These are phyloP conservation scores for Xerophyta viscosa DNA, from an alignment of 106 monocot genomes.

Conservation along the genomic window DNA sequence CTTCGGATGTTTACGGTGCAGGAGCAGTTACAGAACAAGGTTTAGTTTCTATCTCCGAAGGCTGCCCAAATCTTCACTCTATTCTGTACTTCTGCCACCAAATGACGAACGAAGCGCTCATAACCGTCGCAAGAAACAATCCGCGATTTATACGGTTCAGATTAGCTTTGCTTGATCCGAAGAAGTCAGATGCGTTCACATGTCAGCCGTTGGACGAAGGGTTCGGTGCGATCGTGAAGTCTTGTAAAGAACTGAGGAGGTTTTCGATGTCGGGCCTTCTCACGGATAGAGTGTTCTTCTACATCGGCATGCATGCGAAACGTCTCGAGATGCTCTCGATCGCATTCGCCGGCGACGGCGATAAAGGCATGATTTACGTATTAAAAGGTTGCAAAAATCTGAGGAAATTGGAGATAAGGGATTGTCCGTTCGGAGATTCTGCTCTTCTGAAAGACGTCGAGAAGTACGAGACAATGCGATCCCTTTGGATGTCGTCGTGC, in stretches of 20 bases:
- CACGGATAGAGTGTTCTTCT: slow-evolving; percentile 40
- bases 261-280: slow-evolving; percentile 54
- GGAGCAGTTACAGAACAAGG: slow-evolving; percentile 39
- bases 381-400: slow-evolving; percentile 44
- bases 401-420: slow-evolving; percentile 56
- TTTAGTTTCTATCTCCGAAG: slow-evolving; percentile 41
- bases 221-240: slow-evolving; percentile 44
- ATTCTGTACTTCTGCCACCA: slow-evolving; percentile 55
- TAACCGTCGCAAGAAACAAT: slow-evolving; percentile 29
- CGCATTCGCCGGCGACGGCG: slow-evolving; percentile 57
- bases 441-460: slow-evolving; percentile 33
- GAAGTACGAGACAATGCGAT: slow-evolving; percentile 49
- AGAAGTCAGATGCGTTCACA: slow-evolving; percentile 34
- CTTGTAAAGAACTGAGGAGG: slow-evolving; percentile 31
- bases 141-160: slow-evolving; percentile 48
- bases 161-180: slow-evolving; percentile 43
- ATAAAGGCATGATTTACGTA: slow-evolving; percentile 33
- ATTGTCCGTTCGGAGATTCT: slow-evolving; percentile 52
- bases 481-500: slow-evolving; percentile 49
- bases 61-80: slow-evolving; percentile 41
- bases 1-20: slow-evolving; percentile 19
- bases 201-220: slow-evolving; percentile 45
- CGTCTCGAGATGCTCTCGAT: slow-evolving; percentile 52
- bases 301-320: slow-evolving; percentile 34
- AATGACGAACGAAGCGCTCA: slow-evolving; percentile 55